Evolutionary conservation across 805 yeast species (phyloP).

Genomic region (Lipomyces sp.): DNA sequence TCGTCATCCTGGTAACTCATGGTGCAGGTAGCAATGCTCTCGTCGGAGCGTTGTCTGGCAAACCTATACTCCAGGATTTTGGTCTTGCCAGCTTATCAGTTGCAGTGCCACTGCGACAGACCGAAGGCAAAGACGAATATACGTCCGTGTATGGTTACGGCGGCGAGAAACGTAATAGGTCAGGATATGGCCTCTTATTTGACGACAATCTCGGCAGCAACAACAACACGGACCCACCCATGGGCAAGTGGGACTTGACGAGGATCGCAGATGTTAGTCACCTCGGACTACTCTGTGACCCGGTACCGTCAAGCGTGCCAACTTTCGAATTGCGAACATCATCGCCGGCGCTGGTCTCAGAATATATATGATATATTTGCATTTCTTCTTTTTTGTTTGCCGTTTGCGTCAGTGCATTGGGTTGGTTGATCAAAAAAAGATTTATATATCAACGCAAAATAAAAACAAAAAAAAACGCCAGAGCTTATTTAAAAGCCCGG

Average conservation of each 20-base stretch:
- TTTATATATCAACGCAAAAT: neutral
- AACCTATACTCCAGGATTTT: conserved; percentile 44
- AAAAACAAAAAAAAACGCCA: no score
- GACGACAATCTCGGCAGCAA: conserved; percentile 9
- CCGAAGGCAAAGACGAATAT: conserved; percentile 16
- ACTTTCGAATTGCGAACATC: neutral
- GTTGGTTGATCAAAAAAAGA: neutral
- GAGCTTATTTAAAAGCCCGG: no score
- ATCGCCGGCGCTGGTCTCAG: neutral
- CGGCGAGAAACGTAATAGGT: conserved; percentile 29
- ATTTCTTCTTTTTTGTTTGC: neutral
- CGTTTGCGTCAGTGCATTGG: neutral
- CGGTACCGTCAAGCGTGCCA: neutral
- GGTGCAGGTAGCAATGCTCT: conserved; percentile 50
- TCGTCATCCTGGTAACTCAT: conserved; percentile 46
- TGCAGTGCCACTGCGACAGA: conserved; percentile 33
- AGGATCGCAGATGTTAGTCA: conserved; percentile 28
- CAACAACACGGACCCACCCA: neutral
- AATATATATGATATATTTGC: neutral
- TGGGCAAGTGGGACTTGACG: conserved; percentile 29
- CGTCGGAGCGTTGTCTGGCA: conserved; percentile 43
- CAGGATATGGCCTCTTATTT: conserved; percentile 27
- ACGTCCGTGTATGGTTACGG: conserved; percentile 29
- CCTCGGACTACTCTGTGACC: conserved; percentile 2
- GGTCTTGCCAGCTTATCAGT: conserved; percentile 41